Evolutionary conservation across 2,329 filamentous ascomycete species (phyloP).

Genomic region (Diplocarpon rosae): DNA sequence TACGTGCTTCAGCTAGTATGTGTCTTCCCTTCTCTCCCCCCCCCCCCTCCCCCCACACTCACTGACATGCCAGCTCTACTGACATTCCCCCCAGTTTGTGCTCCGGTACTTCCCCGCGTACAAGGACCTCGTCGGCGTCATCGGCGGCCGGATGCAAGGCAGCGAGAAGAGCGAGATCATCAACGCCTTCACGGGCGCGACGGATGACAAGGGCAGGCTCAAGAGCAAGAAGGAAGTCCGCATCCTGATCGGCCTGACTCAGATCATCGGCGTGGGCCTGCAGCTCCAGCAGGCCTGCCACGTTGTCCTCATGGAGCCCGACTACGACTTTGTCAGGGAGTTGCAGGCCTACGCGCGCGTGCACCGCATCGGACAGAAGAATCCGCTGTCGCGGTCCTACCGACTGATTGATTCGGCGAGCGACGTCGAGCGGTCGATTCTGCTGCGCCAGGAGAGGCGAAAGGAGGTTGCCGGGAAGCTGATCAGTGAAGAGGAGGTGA

Average conservation of each 20-base stretch:
- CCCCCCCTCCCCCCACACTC: neutral
- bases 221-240: conserved; percentile 6
- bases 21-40: neutral
- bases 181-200: conserved; percentile 8
- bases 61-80: neutral
- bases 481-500: neutral
- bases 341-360: conserved; percentile 11
- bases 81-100: conserved; percentile 6
- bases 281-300: conserved; percentile 11
- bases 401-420: conserved; percentile 7
- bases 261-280: conserved; percentile 9
- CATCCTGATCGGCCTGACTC: conserved; percentile 11
- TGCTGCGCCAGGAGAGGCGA: conserved; percentile 8
- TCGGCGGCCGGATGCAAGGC: conserved; percentile 4
- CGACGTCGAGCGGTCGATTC: conserved; percentile 7
- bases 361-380: conserved; percentile 15
- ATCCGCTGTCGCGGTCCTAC: conserved; percentile 6
- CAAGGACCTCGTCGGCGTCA: conserved; percentile 1
- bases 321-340: conserved; percentile 11
- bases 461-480: conserved; percentile 2
- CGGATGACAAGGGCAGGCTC: neutral
- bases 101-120: conserved; percentile 6
- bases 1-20: conserved; percentile 12
- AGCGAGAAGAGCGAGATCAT: conserved; percentile 3
- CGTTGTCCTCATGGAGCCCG: conserved; percentile 13